Evolutionary conservation across 495 filamentous ascomycete genomes (phyloP).

Genomic region (Tuber calosporum): DNA sequence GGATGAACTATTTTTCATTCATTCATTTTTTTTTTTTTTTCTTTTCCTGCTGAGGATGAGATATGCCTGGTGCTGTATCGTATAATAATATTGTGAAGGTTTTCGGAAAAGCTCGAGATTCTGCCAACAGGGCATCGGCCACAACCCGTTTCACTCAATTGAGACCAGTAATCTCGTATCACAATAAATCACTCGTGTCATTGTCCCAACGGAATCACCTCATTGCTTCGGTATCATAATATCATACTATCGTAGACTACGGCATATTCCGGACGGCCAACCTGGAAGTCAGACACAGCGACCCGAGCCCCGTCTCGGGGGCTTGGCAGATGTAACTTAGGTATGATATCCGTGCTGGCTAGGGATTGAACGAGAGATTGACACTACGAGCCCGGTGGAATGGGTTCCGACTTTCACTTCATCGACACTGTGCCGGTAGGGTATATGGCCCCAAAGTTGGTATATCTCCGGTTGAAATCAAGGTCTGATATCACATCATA

Average conservation of each 20-base stretch:
- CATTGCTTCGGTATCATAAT: no score
- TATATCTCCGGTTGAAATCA: not conserved
- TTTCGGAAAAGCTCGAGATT: not conserved
- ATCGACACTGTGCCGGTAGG: no score
- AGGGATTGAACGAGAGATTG: not conserved
- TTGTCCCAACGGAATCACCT: not conserved
- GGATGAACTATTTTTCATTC: no score
- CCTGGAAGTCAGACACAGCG: not conserved
- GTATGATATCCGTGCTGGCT: not conserved
- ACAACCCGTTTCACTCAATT: no score
- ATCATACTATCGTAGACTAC: no score
- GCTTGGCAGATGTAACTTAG: not conserved
- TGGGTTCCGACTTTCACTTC: not conserved
- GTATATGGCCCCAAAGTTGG: not conserved
- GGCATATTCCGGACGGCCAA: not conserved
- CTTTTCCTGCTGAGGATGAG: no score
- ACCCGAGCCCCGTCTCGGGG: not conserved
- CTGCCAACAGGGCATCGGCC: not conserved
- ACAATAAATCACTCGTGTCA: not conserved
- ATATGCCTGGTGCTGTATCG: no score
- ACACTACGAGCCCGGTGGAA: not conserved
- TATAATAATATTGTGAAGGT: no score
- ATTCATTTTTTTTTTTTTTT: no score
- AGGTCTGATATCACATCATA: no score
- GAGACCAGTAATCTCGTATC: not conserved